phyloP scores from a whole-genome alignment of 768 basidiomycete species.

The Pleurotus ostreatus region DNA sequence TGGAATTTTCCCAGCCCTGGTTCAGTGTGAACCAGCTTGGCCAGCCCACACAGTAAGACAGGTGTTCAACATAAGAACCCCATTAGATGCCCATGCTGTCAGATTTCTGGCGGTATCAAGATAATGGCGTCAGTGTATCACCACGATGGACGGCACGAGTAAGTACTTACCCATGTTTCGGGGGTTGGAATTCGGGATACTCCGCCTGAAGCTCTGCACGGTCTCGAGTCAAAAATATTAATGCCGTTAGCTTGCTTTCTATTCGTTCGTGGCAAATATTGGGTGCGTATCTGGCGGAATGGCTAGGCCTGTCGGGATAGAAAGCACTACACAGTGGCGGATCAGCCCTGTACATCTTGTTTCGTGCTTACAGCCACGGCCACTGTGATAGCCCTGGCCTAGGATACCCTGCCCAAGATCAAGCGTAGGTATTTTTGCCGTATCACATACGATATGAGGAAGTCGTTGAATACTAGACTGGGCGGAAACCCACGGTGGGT shows the following conservation, averaged over 20 bases:
- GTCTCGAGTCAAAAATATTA: constrained; percentile 48
- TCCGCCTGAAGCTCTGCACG: constrained; percentile 83
- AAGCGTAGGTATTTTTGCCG: constrained; percentile 78
- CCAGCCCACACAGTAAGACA: constrained; percentile 81
- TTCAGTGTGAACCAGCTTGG: constrained; percentile 74
- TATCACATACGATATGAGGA: too few species aligned
- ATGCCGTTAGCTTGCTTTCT: constrained; percentile 7
- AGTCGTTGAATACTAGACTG: too few species aligned
- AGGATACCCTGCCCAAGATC: constrained; percentile 81
- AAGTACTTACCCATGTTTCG: constrained; percentile 74
- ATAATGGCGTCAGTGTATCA: constrained; percentile 1
- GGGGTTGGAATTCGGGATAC: constrained; percentile 73
- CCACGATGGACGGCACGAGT: constrained; percentile 2
- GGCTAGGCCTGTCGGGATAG: constrained; percentile 73
- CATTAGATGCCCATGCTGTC: constrained; percentile 74
- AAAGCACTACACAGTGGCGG: constrained; percentile 26
- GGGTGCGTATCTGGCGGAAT: constrained; percentile 66
- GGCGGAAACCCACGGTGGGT: constrained; percentile 57
- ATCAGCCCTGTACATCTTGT: constrained; percentile 3
- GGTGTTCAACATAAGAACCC: constrained; percentile 91
- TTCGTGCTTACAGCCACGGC: constrained; percentile 82
- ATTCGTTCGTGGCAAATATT: neutral
- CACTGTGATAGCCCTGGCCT: constrained; percentile 88
- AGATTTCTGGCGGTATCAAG: constrained; percentile 55
- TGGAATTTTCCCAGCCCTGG: constrained; percentile 91